Base-by-base conservation (phyloP, 208 protist genomes). In the Acanthamoeba healyi region DNA sequence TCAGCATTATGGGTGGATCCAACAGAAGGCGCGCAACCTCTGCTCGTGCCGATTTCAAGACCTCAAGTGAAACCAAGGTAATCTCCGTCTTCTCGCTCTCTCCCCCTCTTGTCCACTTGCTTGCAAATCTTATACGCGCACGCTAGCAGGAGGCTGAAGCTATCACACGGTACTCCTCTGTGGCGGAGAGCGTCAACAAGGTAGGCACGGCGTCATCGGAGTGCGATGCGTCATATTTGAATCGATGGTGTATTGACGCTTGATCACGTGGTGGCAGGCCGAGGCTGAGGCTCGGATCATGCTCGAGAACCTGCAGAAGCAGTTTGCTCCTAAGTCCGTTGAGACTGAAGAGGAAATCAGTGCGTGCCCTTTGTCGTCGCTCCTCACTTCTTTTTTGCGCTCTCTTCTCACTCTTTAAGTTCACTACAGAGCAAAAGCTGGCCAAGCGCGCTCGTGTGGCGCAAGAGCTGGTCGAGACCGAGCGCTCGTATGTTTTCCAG, bases 101-200 rank as follows among this genome's bases (percentile, higher is more conserved):
- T 54, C 49, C 49, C 49, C 15, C 15, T 15, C 49, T 54, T 54
- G 49, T 15, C 6, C 15, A 19, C 49, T 54, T 54, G 49, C 15
- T 6, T 54, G 6, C 49, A 54, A 54, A 6, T 54, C 10, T 54
- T 15, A 54, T n/a, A 54, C 49, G 6, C 58, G n/a, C 58, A 67
- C 6, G 22, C 9, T 38, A 19, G 15, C 49, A 54, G 49, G 36
- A 10, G 38, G 24, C 38, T 7, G 26, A 38, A 15, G 49, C 49
- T 7, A 79, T 79, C 70, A 79, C 70, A 4, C 70, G 70, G 36
- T 79, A 46, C 26, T 79, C 70, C 12, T 79, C 70, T 5, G 70
- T 79, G 5, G 70, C 70, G 36, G 70, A 79, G 38, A 79, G 70
- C 38, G 70, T 79, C 15, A n/a, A 79, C 70, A 79, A 79, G 70